These are phyloP conservation scores for Aspergillus alliaceus DNA, from an alignment of 2,329 filamentous ascomycete species.

Conservation along the genomic window DNA sequence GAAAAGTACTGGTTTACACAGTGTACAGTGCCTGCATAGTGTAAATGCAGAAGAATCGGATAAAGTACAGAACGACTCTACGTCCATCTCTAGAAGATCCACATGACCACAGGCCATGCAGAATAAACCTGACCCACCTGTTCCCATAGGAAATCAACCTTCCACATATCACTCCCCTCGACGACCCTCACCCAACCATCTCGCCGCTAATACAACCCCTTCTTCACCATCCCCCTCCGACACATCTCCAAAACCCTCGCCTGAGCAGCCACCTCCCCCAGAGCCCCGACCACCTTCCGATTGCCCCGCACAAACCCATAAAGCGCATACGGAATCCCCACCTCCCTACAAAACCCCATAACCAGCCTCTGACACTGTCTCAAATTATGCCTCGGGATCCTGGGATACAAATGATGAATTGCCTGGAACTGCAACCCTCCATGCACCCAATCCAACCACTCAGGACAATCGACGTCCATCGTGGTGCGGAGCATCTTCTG, in stretches of 20 bases:
- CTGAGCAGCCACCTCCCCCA: slow-evolving; percentile 74
- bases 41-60: too few species aligned
- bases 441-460: slow-evolving; percentile 84
- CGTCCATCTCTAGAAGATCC: too few species aligned
- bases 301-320: slow-evolving; percentile 81
- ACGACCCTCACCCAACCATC: too few species aligned
- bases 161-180: too few species aligned
- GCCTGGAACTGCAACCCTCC: slow-evolving; percentile 86
- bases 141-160: too few species aligned
- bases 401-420: slow-evolving; percentile 79
- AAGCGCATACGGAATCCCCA: slow-evolving; percentile 77
- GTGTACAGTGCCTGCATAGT: too few species aligned
- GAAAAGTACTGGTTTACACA: not conserved
- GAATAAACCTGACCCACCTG: too few species aligned
- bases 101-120: too few species aligned
- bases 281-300: slow-evolving; percentile 68
- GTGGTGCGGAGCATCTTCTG: slow-evolving; percentile 87
- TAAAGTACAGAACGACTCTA: too few species aligned
- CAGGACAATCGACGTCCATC: slow-evolving; percentile 85
- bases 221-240: slow-evolving; percentile 46
- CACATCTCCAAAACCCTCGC: slow-evolving; percentile 72
- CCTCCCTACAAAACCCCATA: slow-evolving; percentile 75
- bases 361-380: slow-evolving; percentile 71
- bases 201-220: too few species aligned
- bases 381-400: slow-evolving; percentile 80